Evolutionary conservation across 306 rosid genomes (phyloP), one percentile per base, ranked within the genome.

Genomic region (Oxytropis ochrocephala): DNA sequence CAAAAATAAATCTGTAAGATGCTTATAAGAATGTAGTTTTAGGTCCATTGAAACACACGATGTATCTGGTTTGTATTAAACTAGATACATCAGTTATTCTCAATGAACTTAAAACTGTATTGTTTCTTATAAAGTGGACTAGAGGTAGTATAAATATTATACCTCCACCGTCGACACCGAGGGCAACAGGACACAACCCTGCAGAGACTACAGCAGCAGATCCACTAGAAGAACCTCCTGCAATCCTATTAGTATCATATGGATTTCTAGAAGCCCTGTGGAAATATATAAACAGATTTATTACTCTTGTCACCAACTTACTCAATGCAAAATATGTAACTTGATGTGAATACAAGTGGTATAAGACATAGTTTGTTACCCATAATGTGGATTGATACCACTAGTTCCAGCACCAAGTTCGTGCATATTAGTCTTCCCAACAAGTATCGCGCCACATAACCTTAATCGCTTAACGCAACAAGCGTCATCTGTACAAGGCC

Each of bases 141-240:
- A 21, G 27, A 21, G 2, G 27, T 21, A 1, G 3, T 8, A 38
- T 8, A 33, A 63, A 11, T 14, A 43, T 64, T 27, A 27, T 87
- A 89, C 98, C 98, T 93, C 97, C 98, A 17, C 98, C 97, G 35
- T 93, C 98, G 55, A 93, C 98, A 69, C 98, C 98, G 39, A 93
- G 87, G 57, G 98, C 85, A 56, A 82, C 90, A 49, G 97, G 98
- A 65, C 98, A 93, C 75, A 93, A 81, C 56, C 98, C 96, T 50
- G 98, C 86, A 51, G 97, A 90, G 18, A 90, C 97, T 52, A 90
- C 97, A 2, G 96, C 87, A 39, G 98, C 98, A 70, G 98, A 93
- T 82, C 98, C 97, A 77, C 98, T 86, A 14, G 97, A 93, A 74
- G 97, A 90, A 52, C 98, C 98, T 69, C 98, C 98, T 11, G 96